Conservation (phyloP, 2,329 filamentous ascomycete species). For the Aureobasidium sp. region DNA sequence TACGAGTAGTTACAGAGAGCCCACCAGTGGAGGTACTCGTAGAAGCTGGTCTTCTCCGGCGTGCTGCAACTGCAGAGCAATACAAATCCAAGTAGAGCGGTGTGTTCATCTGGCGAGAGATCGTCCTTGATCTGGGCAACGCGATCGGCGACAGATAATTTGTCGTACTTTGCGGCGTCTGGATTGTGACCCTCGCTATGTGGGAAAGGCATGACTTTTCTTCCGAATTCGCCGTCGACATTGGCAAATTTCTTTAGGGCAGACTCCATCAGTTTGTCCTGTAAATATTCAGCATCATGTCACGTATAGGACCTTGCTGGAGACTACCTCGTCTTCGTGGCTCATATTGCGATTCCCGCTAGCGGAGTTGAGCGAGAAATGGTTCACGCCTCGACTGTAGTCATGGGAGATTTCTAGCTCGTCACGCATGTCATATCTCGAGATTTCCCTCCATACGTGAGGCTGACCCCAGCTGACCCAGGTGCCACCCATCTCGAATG, state of each 20-base stretch:
- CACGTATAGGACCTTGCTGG: background rate
- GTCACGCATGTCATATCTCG: constrained; percentile 24
- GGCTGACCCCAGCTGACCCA: constrained; percentile 40
- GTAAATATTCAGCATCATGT: background rate
- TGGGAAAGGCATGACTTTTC: constrained; percentile 32
- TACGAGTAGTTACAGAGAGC: constrained; percentile 25
- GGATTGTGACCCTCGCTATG: constrained; percentile 28
- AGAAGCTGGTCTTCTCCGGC: constrained; percentile 22
- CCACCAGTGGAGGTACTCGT: constrained; percentile 27
- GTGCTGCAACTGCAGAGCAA: constrained; percentile 19
- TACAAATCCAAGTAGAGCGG: constrained; percentile 22
- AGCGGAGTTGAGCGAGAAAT: constrained; percentile 1
- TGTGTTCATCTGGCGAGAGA: constrained; percentile 21
- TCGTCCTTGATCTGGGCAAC: constrained; percentile 24
- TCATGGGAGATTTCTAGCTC: constrained; percentile 18
- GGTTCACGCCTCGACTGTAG: constrained; percentile 1
- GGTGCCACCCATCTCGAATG: constrained; percentile 45
- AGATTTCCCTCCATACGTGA: constrained; percentile 27
- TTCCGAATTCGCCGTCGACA: constrained; percentile 27
- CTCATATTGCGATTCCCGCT: constrained; percentile 4
- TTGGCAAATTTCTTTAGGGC: constrained; percentile 27
- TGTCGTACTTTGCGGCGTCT: constrained; percentile 22
- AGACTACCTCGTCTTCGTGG: constrained; percentile 2
- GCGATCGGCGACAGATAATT: constrained; percentile 26
- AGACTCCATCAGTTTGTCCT: constrained; percentile 4